Evolutionary conservation across 345 rosid genomes (phyloP), one percentile per base, ranked within the genome.

Genomic region (Rhodomyrtus tomentosa): DNA sequence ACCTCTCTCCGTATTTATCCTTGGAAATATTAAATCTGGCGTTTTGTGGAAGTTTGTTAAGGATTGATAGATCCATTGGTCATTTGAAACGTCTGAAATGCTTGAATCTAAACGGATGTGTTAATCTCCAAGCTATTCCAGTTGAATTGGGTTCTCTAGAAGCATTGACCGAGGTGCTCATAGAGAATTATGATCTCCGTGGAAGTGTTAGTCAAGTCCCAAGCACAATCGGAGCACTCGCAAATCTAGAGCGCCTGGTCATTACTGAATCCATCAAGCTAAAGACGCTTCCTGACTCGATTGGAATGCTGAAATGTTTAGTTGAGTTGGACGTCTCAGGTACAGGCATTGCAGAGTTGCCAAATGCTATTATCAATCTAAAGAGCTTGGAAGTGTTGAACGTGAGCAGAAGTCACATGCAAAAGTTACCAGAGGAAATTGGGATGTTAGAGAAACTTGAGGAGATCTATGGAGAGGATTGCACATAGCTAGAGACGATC

Each of bases 351-450:
- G 0, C 3, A 29, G 5, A 29, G 22, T 62, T 62, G 22, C 74
- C 42, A 62, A 16, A 62, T 29, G 9, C 11, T 20, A 32, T 7
- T 0, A 22, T 32, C 42, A 32, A 29, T 62, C 22, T 62, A 7
- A 3, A 62, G 74, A 16, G 42, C 40, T 62, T 62, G 42, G 3
- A 58, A 58, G 38, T 27, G 20, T 27, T 58, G 72, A 13, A 13
- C 8, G 5, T 58, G 18, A 0, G 3, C 0, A 0, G 0, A 1
- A 58, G 10, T 27, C 3, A 0, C 0, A 1, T 27, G 9, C 38
- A 1, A 27, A 27, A 58, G 16, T 58, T 27, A 27, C 38, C 72
- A 1, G 1, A 58, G 72, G 8, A 7, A 2, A 58, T 58, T 27
- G 10, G 68, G 1, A 58, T 13, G 72, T 12, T 58, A 16, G 72